Evolutionary conservation across 2,329 filamentous ascomycete species (phyloP).

Genomic region (Diaporthe sp.): DNA sequence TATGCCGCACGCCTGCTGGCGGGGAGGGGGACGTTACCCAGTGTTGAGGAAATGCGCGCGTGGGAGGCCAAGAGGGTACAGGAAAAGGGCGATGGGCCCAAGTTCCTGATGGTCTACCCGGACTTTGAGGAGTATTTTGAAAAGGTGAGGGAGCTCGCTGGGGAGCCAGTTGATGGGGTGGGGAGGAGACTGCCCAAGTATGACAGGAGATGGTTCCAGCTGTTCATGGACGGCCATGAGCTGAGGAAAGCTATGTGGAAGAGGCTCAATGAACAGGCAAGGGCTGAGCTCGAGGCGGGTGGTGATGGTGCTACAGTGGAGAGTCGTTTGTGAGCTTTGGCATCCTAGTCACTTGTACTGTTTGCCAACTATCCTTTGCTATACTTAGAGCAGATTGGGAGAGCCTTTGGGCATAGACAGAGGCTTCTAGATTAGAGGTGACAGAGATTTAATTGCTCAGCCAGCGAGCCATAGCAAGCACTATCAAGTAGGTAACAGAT

Average conservation of each 20-base stretch:
- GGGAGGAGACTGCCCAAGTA: constrained; percentile 62
- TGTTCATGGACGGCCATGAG: constrained; percentile 68
- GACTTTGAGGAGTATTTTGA: constrained; percentile 78
- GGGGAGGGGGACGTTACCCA: constrained; percentile 65
- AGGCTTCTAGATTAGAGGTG: neutral
- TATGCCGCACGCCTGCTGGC: constrained; percentile 71
- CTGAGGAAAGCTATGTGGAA: constrained; percentile 71
- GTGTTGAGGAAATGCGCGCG: constrained; percentile 59
- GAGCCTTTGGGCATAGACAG: neutral
- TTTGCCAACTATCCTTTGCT: neutral
- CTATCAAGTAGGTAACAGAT: neutral
- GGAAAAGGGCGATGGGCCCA: constrained; percentile 67
- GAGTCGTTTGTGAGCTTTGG: constrained; percentile 6
- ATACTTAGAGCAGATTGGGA: neutral
- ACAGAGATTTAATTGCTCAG: neutral
- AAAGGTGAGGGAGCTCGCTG: constrained; percentile 62
- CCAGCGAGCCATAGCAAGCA: neutral
- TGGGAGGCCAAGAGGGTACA: constrained; percentile 72
- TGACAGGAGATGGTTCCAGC: constrained; percentile 59
- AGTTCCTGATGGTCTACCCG: constrained; percentile 70
- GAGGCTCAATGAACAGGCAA: constrained; percentile 60
- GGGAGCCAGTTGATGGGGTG: constrained; percentile 55
- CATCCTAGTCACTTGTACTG: neutral
- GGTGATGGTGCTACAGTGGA: neutral
- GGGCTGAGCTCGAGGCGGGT: constrained; percentile 32